Evolutionary conservation across 148 eudicot species (phyloP), one percentile per base, ranked within the genome.

Genomic region (Cornus kousa): DNA sequence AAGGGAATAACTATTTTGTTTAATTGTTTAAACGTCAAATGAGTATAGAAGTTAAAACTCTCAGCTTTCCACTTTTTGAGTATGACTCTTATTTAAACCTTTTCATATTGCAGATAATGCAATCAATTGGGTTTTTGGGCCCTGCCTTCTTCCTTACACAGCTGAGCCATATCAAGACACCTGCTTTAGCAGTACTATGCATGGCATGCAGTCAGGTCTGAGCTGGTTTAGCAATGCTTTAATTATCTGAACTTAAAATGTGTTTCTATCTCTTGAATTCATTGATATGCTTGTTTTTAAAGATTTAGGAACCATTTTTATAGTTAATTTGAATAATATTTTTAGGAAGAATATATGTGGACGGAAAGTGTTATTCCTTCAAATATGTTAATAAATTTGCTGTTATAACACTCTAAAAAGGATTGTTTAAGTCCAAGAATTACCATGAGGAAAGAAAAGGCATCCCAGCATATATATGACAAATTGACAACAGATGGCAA

Each of bases 121-220:
- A 95, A 83, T 89, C 97, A 33, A 88, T 95, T 80, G 98, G 98
- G 68, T 95, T 95, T 87, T 83, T 95, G 39, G 98, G 98, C 57
- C 98, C 98, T 23, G 98, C 98, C n/a, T 87, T 93, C 80, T 95
- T 90, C 80, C 94, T 95, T 79, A 87, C 97, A 74, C 93, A 89
- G 77, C 86, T 95, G 73, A 93, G 97, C 84, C 82, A 64, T 74
- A 91, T 91, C 73, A 91, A 74, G 80, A 95, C 98, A 23, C 98
- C 98, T 83, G 93, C 93, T 71, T 70, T 93, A 71, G 98, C 98
- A 0, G 98, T 95, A 70, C 81, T 95, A 77, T 95, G 97, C 88
- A 95, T 95, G 98, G 92, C 97, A 23, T 95, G 95, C 90, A 95
- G 98, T 88, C 98, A 95, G 98, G 97, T 95, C 71, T 79, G 77